These are phyloP conservation scores for Pontederia paniculata DNA, from an alignment of 176 grass and related monocot genomes.

Conservation along the genomic window DNA sequence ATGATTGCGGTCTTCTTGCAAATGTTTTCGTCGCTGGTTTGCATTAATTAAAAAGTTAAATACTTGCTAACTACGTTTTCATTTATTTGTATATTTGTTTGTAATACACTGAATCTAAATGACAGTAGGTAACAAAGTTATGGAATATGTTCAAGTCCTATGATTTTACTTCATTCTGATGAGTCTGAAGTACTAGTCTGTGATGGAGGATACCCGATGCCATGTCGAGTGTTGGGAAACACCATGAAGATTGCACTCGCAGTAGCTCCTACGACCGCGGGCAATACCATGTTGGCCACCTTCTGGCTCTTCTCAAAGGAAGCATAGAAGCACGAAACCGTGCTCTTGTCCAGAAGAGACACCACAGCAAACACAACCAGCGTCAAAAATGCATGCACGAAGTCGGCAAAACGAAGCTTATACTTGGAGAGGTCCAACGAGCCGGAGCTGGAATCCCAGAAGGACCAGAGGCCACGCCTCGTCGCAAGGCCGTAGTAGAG, in stretches of 20 bases:
- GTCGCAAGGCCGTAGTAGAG: not conserved
- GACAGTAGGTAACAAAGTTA: no score
- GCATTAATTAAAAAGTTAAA: no score
- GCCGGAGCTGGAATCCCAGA: not conserved
- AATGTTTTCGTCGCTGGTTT: no score
- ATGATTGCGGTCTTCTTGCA: no score
- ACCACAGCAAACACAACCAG: not conserved
- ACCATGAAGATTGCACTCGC: not conserved
- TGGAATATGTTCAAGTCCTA: no score
- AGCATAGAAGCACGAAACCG: not conserved
- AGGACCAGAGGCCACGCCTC: not conserved
- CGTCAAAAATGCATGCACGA: not conserved
- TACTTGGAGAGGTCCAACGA: not conserved
- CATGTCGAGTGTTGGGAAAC: constrained; percentile 1
- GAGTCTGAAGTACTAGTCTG: not conserved
- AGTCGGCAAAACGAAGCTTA: not conserved
- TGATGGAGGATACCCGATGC: not conserved
- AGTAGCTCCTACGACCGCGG: not conserved
- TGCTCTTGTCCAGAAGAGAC: not conserved
- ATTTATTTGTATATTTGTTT: no score
- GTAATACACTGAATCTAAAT: no score
- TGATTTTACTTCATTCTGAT: not conserved
- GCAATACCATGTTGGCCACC: not conserved
- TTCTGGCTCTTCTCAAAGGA: not conserved
- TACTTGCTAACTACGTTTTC: no score